These are phyloP conservation scores for Trichoderma virens DNA, from an alignment of 495 filamentous ascomycete genomes.

Conservation along the genomic window DNA sequence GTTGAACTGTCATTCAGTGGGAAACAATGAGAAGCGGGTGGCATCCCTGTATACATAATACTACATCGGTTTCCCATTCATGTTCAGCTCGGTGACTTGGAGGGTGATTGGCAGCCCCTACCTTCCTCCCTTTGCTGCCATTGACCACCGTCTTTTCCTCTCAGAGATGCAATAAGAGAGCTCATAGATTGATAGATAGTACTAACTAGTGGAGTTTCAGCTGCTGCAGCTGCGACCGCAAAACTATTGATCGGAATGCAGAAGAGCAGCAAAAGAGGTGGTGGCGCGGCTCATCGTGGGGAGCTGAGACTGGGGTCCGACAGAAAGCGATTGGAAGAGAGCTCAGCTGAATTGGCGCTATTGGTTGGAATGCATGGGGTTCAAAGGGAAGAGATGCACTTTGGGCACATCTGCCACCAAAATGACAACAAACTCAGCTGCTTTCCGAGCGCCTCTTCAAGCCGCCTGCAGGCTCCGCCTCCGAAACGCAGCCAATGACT, in stretches of 20 bases:
- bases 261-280: not conserved
- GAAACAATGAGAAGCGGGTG: too few relatives aligned
- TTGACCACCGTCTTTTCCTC: not conserved
- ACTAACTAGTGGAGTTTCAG: not conserved
- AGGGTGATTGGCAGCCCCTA: not conserved
- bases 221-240: not conserved
- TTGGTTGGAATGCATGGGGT: not conserved
- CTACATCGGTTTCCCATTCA: not conserved
- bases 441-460: not conserved
- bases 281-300: not conserved
- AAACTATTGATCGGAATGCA: not conserved
- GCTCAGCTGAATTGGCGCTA: not conserved
- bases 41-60: not conserved
- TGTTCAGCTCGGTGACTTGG: not conserved
- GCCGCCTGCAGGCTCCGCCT: not conserved
- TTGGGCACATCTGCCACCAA: not conserved
- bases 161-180: not conserved
- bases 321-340: not conserved
- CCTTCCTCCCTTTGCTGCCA: not conserved
- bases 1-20: too few relatives aligned
- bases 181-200: not conserved
- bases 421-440: not conserved
- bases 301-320: not conserved
- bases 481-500: not conserved
- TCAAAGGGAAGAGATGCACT: not conserved